Evolutionary conservation across 805 yeast species (phyloP), one percentile per base, ranked within the genome.

Genomic region (Debaryomyces castellii): DNA sequence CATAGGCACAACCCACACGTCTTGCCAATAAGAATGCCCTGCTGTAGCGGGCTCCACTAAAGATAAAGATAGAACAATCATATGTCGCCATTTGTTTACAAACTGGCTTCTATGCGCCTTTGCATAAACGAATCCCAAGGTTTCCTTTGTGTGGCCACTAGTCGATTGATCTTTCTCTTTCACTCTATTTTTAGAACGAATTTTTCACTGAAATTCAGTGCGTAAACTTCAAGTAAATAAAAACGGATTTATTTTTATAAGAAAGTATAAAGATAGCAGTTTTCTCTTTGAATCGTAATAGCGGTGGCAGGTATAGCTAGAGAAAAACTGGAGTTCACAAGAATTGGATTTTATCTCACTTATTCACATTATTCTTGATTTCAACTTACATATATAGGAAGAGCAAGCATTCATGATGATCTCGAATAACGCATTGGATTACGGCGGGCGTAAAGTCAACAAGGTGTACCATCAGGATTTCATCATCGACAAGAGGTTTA

Each of bases 401-500:
- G 14, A 24, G 25, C 30, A 40, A 39, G 34, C 34, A 30, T 30
- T 9, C 18, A 30, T 20, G 20, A 48, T 45, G 49, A 16, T 30
- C 39, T 37, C 40, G 24, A 39, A 42, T 30, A 37, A 20, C 27
- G 34, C 41, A 20, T 14, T 35, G 30, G 48, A 42, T 36, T 52
- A 60, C 43, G 52, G 55, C 48, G 74, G 73, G n/a, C 60, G 74
- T 41, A 46, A 64, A 3, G 68, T 71, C 40, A 67, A 66, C 51
- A 63, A 63, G 53, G 77, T 71, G 17, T 71, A 59, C 69, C 87
- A 87, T 60, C 99, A 94, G 68, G 96, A 89, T 61, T 94, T 94
- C 64, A 81, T 91, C 36, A 91, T 94, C 46, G 98, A 94, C 65
- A 82, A 81, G 53, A 73, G 97, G 44, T 89, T 92, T 63, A 88